Base-by-base conservation (phyloP, 2,329 filamentous ascomycete species). In the Thielaviopsis punctulata region DNA sequence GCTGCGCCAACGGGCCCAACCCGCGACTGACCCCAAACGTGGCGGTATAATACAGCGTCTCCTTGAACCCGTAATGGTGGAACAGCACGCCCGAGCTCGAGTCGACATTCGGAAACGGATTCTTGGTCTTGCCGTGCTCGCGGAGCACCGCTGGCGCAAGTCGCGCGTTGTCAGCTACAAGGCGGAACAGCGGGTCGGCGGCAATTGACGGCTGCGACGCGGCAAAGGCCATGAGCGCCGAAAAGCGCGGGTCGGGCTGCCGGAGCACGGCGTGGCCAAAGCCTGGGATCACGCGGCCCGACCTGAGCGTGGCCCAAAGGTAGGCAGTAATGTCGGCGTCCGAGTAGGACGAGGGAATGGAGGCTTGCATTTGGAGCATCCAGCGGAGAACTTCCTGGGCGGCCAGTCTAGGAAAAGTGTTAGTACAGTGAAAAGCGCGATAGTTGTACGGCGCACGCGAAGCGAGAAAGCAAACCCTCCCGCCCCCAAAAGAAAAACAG, bases 101-200 rank as follows among this genome's bases (percentile, higher is more conserved):
- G 68, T 98, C 92, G 56, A 98, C 92, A 65, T 98, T 98, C 58
- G 92, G 92, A 69, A 90, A 94, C 1, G 92, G 88, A 71, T 95
- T 95, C 76, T 94, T 94, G 59, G 88, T 95, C 82, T 95, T 96
- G 67, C 92, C 92, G 65, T 98, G 92, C 71, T 95, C 81, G 61
- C 80, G 92, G 60, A 98, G 75, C 19, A 98, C 92, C 50, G 79
- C 77, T 15, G 92, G 92, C 0, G 92, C 92, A 57, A 98, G 83
- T 62, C 88, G 83, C 58, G 84, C 88, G 73, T 94, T 96, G 71
- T 84, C 82, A 76, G 89, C 84, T 52, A 98, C 90, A 10, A 98
- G 80, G 68, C 87, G 79, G 80, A 95, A 96, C 57, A 96, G 82
- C 1, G 90, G 88, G 66, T 96, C 85, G 47, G 76, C 70, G 44